Conservation (phyloP, 1,284 basidiomycete genomes). For the Trichosporon faecale region DNA sequence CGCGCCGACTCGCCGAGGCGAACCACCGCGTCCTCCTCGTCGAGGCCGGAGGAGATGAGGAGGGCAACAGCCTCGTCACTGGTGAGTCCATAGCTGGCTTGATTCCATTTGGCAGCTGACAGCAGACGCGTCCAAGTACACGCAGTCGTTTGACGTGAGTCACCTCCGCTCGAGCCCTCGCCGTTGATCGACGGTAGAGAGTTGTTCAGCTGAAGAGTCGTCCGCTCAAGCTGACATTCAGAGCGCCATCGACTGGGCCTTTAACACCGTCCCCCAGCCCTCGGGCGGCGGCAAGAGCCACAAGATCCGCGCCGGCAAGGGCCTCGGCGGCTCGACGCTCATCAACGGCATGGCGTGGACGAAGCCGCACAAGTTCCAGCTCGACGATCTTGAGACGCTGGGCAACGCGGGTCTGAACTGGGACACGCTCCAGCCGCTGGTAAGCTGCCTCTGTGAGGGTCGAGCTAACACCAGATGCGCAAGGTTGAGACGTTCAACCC, state of each 20-base stretch:
- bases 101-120: not conserved
- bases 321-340: constrained; percentile 45
- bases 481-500: constrained; percentile 34
- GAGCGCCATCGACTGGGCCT: constrained; percentile 43
- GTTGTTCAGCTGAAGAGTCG: not conserved
- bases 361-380: constrained; percentile 43
- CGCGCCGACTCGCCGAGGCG: constrained; percentile 60
- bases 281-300: constrained; percentile 29
- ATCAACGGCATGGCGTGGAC: constrained; percentile 52
- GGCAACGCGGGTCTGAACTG: constrained; percentile 46
- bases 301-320: constrained; percentile 32
- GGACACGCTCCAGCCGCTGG: constrained; percentile 34
- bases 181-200: not conserved
- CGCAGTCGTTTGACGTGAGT: constrained; percentile 32
- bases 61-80: constrained; percentile 30
- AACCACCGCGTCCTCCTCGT: constrained; percentile 50
- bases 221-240: not conserved
- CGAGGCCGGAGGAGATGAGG: constrained; percentile 42
- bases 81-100: constrained; percentile 18
- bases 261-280: constrained; percentile 38
- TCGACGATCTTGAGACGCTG: constrained; percentile 39
- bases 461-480: constrained; percentile 31
- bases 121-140: constrained; percentile 27
- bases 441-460: constrained; percentile 21
- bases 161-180: not conserved